Evolutionary conservation across 2,329 filamentous ascomycete species (phyloP), one percentile per base, ranked within the genome.

Genomic region (Dothistroma septosporum): DNA sequence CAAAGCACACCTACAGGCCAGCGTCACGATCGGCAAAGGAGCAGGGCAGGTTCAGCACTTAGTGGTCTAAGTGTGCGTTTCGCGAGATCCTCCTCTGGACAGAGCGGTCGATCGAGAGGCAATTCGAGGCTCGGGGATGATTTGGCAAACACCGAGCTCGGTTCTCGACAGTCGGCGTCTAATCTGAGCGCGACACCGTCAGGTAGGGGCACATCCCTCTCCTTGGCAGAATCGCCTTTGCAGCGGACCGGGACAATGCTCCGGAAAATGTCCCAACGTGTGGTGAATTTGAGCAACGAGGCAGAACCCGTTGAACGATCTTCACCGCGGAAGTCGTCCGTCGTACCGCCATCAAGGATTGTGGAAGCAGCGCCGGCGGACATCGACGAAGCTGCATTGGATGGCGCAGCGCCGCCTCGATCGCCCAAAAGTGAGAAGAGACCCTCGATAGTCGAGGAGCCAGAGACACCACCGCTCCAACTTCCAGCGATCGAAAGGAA

Each of bases 231-330:
- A 41, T 81, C 79, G 44, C 77, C 80, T 22, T 72, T 84, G 52
- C 74, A 76, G 50, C 74, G 81, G 59, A 81, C 80, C 44, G 77
- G 79, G 24, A 81, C 79, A 61, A 79, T 83, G 70, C 72, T 83
- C 71, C 75, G 80, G 65, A 86, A 86, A 67, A 96, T 99, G 86
- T 97, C 95, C 33, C 92, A 97, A 78, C 91, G 94, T 79, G 92
- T 99, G 59, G 94, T 99, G 71, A 97, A 97, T 72, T 85, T 99
- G 69, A 96, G 92, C 76, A 96, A 96, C 72, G 94, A 97, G 70
- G 88, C 88, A 4, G 91, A 97, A 68, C 79, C 90, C 21, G 81
- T 92, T 16, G 91, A 96, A 73, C 86, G 89, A 64, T 86, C 85
- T 55, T 82, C 87, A 24, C 82, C 85, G 47, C 82, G 85, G 53